Conservation (phyloP, 768 basidiomycete species). For the Erythrobasidium yunnanense region DNA sequence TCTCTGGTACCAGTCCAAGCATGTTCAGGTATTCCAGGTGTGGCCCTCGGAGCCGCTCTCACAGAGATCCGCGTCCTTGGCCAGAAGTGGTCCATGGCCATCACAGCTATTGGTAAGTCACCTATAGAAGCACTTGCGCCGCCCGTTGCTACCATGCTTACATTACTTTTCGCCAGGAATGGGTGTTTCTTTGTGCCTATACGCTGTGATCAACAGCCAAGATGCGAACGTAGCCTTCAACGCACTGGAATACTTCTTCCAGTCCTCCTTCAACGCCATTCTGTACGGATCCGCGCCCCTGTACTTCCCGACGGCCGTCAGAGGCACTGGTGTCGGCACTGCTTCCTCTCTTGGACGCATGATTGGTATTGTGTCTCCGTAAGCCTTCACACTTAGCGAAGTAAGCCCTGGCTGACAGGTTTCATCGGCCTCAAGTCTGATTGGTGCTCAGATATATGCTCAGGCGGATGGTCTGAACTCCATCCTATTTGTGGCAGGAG, state of each 20-base stretch:
- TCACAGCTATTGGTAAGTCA: too few relatives aligned
- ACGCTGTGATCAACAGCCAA: neutral
- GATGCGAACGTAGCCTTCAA: conserved; percentile 6
- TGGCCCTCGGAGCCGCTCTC: conserved; percentile 16
- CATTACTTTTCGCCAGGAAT: too few relatives aligned
- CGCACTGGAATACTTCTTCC: conserved; percentile 11
- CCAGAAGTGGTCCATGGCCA: conserved; percentile 23
- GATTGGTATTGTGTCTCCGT: conserved; percentile 7
- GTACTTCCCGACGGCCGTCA: conserved; percentile 12
- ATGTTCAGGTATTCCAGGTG: conserved; percentile 24
- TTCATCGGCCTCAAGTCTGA: too few relatives aligned
- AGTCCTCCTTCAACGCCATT: conserved; percentile 6
- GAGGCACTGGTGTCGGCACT: conserved; percentile 12
- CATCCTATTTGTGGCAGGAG: conserved; percentile 4
- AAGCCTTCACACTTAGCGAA: too few relatives aligned
- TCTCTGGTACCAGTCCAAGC: neutral
- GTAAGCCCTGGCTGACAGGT: too few relatives aligned
- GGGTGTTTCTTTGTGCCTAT: conserved; percentile 11
- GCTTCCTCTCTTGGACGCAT: conserved; percentile 5
- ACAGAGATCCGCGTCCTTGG: conserved; percentile 19
- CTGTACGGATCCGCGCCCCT: conserved; percentile 17
- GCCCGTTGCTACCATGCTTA: too few relatives aligned
- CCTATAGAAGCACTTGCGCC: too few relatives aligned
- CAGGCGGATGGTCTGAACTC: conserved; percentile 1
- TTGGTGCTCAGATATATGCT: conserved; percentile 17